phyloP scores from a whole-genome alignment of 371 early-diverging fungal genomes.

The Cladochytrium tenue region DNA sequence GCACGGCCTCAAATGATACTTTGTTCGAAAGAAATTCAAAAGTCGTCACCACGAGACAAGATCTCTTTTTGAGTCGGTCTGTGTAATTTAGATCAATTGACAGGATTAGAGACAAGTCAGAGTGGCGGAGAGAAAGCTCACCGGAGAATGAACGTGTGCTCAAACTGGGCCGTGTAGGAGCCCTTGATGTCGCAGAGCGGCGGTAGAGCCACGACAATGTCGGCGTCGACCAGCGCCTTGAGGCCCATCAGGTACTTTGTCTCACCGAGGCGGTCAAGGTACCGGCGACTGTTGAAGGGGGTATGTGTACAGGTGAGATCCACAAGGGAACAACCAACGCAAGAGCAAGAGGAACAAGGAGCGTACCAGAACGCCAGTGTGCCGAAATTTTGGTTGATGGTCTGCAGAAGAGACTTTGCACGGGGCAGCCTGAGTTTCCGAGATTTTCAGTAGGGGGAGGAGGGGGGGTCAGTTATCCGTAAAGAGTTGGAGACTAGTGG shows the following conservation, averaged over 20 bases:
- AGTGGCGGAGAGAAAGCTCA: not conserved
- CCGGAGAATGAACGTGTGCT: slow-evolving; percentile 92
- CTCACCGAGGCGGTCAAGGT: slow-evolving; percentile 91
- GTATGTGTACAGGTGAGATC: not conserved
- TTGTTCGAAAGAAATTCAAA: too few relatives aligned
- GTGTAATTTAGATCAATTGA: not conserved
- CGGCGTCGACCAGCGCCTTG: slow-evolving; percentile 83
- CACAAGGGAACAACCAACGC: slow-evolving; percentile 4
- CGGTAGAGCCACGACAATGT: slow-evolving; percentile 89
- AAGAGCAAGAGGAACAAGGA: too few relatives aligned
- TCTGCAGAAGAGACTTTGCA: slow-evolving; percentile 81
- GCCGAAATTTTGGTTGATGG: slow-evolving; percentile 92
- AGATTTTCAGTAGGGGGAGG: too few relatives aligned
- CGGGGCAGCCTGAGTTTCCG: slow-evolving; percentile 61
- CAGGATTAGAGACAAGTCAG: not conserved
- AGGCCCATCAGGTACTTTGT: slow-evolving; percentile 82
- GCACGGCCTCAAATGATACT: too few relatives aligned
- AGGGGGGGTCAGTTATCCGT: not conserved
- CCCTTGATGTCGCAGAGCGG: slow-evolving; percentile 93
- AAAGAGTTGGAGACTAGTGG: not conserved
- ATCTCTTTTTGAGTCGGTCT: slow-evolving; percentile 32
- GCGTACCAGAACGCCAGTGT: slow-evolving; percentile 93
- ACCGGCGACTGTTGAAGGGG: slow-evolving; percentile 62
- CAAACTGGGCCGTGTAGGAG: slow-evolving; percentile 96
- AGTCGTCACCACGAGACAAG: slow-evolving; percentile 66